Conservation (phyloP, 2,329 filamentous ascomycete genomes). For the Penicillium frequentans region DNA sequence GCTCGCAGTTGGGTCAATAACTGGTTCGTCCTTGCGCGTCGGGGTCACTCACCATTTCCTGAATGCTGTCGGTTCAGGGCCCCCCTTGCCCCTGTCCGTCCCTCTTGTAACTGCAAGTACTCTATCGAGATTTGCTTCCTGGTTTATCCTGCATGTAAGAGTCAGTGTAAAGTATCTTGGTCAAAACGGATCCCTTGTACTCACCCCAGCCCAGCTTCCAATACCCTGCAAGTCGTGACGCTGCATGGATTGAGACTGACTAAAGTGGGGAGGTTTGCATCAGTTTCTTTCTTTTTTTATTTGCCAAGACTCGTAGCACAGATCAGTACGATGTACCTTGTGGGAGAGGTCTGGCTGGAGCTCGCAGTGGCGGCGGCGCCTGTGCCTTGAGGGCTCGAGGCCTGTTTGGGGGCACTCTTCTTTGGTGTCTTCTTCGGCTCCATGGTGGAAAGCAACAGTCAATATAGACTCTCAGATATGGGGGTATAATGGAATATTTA, state of each 20-base stretch:
- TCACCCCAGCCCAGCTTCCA: not conserved
- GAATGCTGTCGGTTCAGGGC: not conserved
- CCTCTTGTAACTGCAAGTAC: not conserved
- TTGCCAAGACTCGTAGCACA: not conserved
- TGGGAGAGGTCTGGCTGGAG: not conserved
- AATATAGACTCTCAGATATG: not conserved
- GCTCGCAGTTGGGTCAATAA: not conserved
- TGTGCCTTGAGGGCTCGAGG: not conserved
- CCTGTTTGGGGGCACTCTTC: not conserved
- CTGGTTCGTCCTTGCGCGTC: not conserved
- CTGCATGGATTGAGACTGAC: not conserved
- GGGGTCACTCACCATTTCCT: not conserved
- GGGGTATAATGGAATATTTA: not conserved
- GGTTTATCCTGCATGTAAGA: not conserved
- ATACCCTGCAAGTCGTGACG: not conserved
- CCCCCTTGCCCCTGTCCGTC: not conserved
- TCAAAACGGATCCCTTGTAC: not conserved
- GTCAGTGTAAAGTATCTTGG: not conserved
- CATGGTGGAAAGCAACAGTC: not conserved
- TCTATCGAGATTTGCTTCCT: not conserved
- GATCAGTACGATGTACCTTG: not conserved
- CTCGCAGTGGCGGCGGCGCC: not conserved
- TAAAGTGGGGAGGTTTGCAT: not conserved
- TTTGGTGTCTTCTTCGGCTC: not conserved
- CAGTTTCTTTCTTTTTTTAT: not conserved